Evolutionary conservation across 2,329 filamentous ascomycete genomes (phyloP).

Genomic region (Apiospora hydei): DNA sequence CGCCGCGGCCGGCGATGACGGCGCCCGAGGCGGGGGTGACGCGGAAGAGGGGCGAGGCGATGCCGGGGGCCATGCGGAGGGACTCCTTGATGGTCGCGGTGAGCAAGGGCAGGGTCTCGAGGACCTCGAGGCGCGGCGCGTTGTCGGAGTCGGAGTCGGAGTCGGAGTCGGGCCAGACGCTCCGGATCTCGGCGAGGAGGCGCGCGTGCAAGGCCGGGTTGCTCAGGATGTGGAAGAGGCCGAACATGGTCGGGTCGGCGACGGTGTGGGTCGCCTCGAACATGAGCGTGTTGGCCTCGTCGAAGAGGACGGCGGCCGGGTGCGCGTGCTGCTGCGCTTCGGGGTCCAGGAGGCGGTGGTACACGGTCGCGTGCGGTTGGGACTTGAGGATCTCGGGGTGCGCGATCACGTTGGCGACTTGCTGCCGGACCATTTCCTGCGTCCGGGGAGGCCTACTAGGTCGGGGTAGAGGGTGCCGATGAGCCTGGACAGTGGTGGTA

Average conservation of each 20-base stretch:
- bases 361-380: constrained; percentile 34
- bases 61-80: constrained; percentile 21
- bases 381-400: constrained; percentile 26
- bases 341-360: constrained; percentile 24
- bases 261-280: constrained; percentile 24
- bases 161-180: not conserved
- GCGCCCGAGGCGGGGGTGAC: constrained; percentile 6
- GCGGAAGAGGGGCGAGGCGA: constrained; percentile 24
- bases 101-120: constrained; percentile 24
- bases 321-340: constrained; percentile 37
- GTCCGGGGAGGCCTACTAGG: constrained; percentile 12
- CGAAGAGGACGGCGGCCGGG: constrained; percentile 33
- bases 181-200: constrained; percentile 17
- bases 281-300: constrained; percentile 25
- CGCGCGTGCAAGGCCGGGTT: constrained; percentile 1
- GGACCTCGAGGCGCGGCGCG: constrained; percentile 21
- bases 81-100: constrained; percentile 26
- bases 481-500: not conserved
- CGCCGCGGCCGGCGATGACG: constrained; percentile 18
- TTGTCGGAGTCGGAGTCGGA: not conserved
- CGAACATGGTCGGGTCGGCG: constrained; percentile 23
- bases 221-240: constrained; percentile 21
- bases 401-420: constrained; percentile 8
- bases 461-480: not conserved
- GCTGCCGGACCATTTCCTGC: constrained; percentile 12